Evolutionary conservation across 2,329 filamentous ascomycete genomes (phyloP).

Genomic region (Penicillium sclerotigenum): DNA sequence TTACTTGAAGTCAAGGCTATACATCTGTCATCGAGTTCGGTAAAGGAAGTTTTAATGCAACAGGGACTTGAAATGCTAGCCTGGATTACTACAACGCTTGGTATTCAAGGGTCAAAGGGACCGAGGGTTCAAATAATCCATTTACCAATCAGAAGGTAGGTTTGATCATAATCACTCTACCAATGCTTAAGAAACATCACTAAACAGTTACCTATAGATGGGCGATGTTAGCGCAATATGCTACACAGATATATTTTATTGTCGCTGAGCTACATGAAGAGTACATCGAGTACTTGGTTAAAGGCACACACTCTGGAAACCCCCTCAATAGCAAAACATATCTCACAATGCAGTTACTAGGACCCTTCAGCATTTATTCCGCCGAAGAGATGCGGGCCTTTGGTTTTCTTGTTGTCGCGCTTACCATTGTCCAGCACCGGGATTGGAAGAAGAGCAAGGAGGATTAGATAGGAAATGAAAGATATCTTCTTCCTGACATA

Average conservation of each 20-base stretch:
- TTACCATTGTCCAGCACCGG: neutral
- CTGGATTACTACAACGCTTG: neutral
- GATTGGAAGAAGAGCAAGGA: neutral
- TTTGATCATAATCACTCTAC: neutral
- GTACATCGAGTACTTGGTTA: neutral
- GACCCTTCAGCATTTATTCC: neutral
- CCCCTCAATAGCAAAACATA: neutral
- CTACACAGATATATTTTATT: neutral
- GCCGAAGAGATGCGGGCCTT: neutral
- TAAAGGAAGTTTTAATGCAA: neutral
- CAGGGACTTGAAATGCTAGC: neutral
- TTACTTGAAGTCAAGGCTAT: neutral
- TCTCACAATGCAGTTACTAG: neutral
- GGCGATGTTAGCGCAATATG: neutral
- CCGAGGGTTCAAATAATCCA: neutral
- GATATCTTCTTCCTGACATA: neutral
- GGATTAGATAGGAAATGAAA: neutral
- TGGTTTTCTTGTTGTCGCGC: neutral
- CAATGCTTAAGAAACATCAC: neutral
- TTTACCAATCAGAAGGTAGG: neutral
- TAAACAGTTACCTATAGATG: neutral
- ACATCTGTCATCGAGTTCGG: neutral
- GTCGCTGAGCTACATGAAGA: neutral
- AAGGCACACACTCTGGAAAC: neutral
- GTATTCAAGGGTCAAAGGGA: neutral